These are phyloP conservation scores for Psidium guajava DNA, from an alignment of 345 rosid genomes.

Conservation along the genomic window DNA sequence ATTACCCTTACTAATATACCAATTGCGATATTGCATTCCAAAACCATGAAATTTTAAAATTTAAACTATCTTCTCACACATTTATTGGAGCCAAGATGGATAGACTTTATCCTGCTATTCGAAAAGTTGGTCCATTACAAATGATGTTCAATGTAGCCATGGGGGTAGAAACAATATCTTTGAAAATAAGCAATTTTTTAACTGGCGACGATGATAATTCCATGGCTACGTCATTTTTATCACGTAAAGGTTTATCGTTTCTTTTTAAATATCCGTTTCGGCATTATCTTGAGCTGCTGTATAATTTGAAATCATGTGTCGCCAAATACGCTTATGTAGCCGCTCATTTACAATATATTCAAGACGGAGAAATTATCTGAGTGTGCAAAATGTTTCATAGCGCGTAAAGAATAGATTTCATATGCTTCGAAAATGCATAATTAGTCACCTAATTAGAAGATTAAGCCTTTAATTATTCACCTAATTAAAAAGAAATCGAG, in stretches of 20 bases:
- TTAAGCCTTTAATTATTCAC: background rate
- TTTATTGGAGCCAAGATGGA: background rate
- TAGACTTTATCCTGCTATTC: background rate
- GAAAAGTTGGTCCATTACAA: background rate
- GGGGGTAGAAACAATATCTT: background rate
- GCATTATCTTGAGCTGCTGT: background rate
- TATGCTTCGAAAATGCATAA: background rate
- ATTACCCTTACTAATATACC: rapidly evolving
- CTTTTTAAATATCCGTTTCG: background rate
- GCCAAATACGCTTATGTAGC: background rate
- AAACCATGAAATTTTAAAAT: background rate
- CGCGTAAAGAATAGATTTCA: background rate
- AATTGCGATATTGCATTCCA: background rate
- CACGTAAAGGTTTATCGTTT: background rate
- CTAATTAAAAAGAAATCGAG: background rate
- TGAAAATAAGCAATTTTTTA: background rate
- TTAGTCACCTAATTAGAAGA: no score
- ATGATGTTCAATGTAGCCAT: background rate
- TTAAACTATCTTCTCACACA: background rate
- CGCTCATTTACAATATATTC: background rate
- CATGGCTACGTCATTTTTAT: background rate
- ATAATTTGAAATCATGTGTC: background rate
- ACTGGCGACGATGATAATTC: background rate
- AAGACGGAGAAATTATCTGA: background rate
- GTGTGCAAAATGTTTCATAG: rapidly evolving